Evolutionary conservation across 176 grass and related monocot genomes (phyloP).

Genomic region (Juncus effusus): DNA sequence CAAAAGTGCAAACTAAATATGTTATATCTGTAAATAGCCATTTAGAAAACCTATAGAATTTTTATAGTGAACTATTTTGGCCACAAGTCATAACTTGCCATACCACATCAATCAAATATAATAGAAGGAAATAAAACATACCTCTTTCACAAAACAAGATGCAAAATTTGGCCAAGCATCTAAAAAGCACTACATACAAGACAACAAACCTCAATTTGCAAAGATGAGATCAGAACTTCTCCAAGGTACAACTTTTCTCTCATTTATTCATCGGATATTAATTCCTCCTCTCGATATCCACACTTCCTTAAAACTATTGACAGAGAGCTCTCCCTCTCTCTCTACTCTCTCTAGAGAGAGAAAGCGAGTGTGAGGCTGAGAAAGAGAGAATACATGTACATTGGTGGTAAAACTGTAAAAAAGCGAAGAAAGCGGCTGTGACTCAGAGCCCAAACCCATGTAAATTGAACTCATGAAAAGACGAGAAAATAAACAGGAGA

Average conservation of each 20-base stretch:
- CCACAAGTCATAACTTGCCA: too few relatives aligned
- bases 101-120: too few relatives aligned
- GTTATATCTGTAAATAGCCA: too few relatives aligned
- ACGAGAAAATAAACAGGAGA: not conserved
- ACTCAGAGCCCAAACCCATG: conserved; percentile 26
- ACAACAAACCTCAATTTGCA: conserved; percentile 2
- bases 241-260: conserved; percentile 19
- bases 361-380: too few relatives aligned
- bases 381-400: not conserved
- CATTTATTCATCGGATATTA: conserved; percentile 23
- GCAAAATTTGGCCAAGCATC: not conserved
- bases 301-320: conserved; percentile 1
- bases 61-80: too few relatives aligned
- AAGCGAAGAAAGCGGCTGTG: conserved; percentile 22
- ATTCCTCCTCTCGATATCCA: conserved; percentile 22
- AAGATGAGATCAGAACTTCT: conserved; percentile 1
- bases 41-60: too few relatives aligned
- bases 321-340: conserved; percentile 2
- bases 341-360: too few relatives aligned
- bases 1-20: too few relatives aligned
- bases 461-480: conserved; percentile 30
- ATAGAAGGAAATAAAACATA: not conserved
- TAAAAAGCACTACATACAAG: conserved; percentile 11
- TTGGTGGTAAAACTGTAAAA: conserved; percentile 15
- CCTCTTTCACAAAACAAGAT: not conserved